Evolutionary conservation across 208 protist genomes (phyloP).

Genomic region (Leishmania tropica): DNA sequence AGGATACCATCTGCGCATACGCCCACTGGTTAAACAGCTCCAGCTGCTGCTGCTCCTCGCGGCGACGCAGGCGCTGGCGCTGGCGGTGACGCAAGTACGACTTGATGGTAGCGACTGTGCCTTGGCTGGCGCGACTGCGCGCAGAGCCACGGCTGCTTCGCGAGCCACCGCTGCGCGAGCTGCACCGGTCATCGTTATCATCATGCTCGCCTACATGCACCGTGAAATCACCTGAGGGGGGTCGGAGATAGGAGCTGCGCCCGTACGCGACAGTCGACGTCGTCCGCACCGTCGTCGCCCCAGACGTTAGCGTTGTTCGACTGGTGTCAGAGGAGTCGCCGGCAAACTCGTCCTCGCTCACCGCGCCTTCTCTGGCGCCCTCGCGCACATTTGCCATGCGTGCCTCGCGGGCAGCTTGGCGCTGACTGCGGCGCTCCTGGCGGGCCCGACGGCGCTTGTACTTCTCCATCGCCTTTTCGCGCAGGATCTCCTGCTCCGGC

Average conservation of each 20-base stretch:
- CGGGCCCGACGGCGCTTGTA: constrained; percentile 31
- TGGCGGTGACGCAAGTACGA: constrained; percentile 37
- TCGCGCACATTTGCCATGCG: constrained; percentile 11
- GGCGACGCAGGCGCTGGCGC: constrained; percentile 29
- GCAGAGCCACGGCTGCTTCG: constrained; percentile 11
- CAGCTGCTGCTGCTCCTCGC: constrained; percentile 24
- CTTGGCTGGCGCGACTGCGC: constrained; percentile 11
- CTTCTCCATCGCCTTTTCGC: constrained; percentile 34
- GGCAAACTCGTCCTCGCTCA: neutral
- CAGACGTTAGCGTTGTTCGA: constrained; percentile 21
- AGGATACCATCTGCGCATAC: constrained; percentile 21
- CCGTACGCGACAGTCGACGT: constrained; percentile 39
- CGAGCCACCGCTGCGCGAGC: constrained; percentile 11
- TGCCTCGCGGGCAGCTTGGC: constrained; percentile 14
- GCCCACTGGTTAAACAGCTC: constrained; percentile 41
- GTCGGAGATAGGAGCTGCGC: constrained; percentile 31
- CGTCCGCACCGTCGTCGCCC: constrained; percentile 21
- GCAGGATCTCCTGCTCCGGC: constrained; percentile 29
- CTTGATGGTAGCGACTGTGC: constrained; percentile 15
- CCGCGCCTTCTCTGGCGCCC: neutral
- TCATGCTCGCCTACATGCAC: constrained; percentile 20
- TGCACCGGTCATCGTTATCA: constrained; percentile 14
- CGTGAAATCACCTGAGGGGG: neutral
- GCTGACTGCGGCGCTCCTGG: constrained; percentile 20
- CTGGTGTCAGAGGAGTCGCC: constrained; percentile 29